Percentiles rank a stretch among this genome's conserved stretches.
Evolutionary conservation across 306 rosid species (phyloP).

Genomic region (Ormosia emarginata): DNA sequence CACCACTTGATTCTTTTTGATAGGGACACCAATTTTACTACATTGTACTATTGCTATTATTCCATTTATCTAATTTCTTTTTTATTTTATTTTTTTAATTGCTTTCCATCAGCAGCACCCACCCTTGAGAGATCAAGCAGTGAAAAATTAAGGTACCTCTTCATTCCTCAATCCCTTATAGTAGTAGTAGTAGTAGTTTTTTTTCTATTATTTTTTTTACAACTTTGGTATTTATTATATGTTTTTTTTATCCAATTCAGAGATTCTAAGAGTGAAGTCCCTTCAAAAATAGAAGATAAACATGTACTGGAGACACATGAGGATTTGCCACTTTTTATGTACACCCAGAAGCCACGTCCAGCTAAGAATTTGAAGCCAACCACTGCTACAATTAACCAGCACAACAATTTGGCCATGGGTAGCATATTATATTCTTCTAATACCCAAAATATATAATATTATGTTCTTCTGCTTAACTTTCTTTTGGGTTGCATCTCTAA

Average conservation of each 20-base stretch:
- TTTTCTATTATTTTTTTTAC: too few relatives aligned
- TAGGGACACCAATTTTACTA: neutral
- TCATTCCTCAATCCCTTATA: neutral
- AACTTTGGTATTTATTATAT: neutral
- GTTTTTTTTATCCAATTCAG: constrained; percentile 34
- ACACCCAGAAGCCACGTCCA: constrained; percentile 32
- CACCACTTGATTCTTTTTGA: constrained; percentile 14
- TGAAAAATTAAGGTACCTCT: constrained; percentile 34
- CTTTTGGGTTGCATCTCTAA: neutral
- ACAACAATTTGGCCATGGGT: constrained; percentile 42
- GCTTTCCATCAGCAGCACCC: constrained; percentile 31
- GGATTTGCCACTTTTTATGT: constrained; percentile 47
- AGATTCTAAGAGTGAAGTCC: constrained; percentile 10
- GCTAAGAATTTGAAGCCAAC: constrained; percentile 28
- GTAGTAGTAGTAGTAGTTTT: too few relatives aligned
- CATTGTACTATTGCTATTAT: neutral
- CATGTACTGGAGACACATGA: constrained; percentile 30
- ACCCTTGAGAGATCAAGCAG: constrained; percentile 21
- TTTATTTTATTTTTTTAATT: neutral
- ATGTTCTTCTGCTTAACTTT: neutral
- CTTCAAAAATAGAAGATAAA: constrained; percentile 27
- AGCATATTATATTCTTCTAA: constrained; percentile 6
- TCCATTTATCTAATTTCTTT: neutral
- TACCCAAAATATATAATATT: neutral
- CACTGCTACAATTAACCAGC: constrained; percentile 14